Evolutionary conservation across 2,329 filamentous ascomycete genomes (phyloP).

Genomic region (Teratosphaeria epicoccoides): DNA sequence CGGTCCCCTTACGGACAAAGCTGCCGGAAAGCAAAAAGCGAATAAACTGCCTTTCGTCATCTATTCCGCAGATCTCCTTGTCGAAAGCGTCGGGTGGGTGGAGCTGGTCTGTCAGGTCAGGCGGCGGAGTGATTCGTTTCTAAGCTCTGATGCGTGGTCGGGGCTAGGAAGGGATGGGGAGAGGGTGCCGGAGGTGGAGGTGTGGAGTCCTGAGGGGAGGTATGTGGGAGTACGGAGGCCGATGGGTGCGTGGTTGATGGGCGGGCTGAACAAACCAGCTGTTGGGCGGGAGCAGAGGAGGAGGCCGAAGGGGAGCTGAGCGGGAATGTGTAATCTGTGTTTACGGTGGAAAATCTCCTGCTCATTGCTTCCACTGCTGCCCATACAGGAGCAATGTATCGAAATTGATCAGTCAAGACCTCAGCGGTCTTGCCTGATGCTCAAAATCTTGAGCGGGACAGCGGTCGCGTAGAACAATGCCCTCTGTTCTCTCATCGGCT

Average conservation of each 20-base stretch:
- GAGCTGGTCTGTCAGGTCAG: conserved; percentile 78
- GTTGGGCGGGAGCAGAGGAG: neutral
- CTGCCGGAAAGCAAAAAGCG: conserved; percentile 52
- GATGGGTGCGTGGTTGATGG: conserved; percentile 59
- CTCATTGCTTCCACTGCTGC: conserved; percentile 39
- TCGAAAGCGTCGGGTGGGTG: conserved; percentile 90
- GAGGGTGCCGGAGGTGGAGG: conserved; percentile 57
- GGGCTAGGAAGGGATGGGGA: conserved; percentile 6
- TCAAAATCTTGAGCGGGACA: conserved; percentile 24
- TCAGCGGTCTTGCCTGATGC: conserved; percentile 7
- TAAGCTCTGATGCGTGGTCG: conserved; percentile 8
- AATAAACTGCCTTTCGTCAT: conserved; percentile 69
- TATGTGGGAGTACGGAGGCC: conserved; percentile 58
- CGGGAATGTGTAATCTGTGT: neutral
- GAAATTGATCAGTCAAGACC: too few species aligned
- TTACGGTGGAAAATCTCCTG: neutral
- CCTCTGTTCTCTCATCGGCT: conserved; percentile 23
- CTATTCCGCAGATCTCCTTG: conserved; percentile 69
- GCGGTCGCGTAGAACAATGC: conserved; percentile 27
- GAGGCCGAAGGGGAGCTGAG: neutral
- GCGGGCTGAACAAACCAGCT: conserved; percentile 37
- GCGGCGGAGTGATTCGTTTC: conserved; percentile 13
- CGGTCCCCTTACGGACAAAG: conserved; percentile 55
- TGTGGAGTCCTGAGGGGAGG: conserved; percentile 76
- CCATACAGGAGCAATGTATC: too few species aligned